Conservation (phyloP, 2,329 filamentous ascomycete genomes). For the Venturia nashicola region DNA sequence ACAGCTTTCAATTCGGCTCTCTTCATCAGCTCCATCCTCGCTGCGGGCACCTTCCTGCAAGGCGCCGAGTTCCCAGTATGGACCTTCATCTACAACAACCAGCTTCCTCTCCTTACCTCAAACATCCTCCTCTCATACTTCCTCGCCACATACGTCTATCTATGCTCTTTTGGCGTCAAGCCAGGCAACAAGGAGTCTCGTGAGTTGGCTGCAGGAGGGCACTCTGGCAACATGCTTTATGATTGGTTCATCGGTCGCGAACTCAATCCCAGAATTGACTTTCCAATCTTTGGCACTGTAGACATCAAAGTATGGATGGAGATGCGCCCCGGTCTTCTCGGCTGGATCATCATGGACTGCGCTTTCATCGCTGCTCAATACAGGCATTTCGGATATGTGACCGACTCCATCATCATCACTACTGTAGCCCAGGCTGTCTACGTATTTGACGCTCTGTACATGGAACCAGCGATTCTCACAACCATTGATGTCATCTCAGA, state of each 20-base stretch:
- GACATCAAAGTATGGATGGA: constrained; percentile 89
- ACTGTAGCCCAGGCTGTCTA: constrained; percentile 70
- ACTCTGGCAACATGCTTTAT: constrained; percentile 75
- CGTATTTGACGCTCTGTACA: constrained; percentile 71
- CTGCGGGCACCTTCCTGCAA: constrained; percentile 61
- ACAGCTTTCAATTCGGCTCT: constrained; percentile 65
- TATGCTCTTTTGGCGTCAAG: constrained; percentile 70
- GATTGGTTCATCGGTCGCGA: constrained; percentile 97
- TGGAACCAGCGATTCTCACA: constrained; percentile 79
- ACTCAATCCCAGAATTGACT: constrained; percentile 71
- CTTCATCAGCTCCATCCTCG: constrained; percentile 57
- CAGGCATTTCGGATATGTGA: constrained; percentile 67
- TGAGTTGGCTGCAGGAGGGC: constrained; percentile 70
- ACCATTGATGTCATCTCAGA: constrained; percentile 92
- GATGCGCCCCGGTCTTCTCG: constrained; percentile 80
- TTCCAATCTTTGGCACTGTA: constrained; percentile 71
- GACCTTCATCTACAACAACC: constrained; percentile 89
- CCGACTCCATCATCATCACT: constrained; percentile 74
- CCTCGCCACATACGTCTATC: constrained; percentile 68
- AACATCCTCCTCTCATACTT: constrained; percentile 66
- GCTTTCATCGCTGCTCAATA: constrained; percentile 83
- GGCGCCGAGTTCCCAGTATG: constrained; percentile 78
- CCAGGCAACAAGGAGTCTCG: constrained; percentile 55
- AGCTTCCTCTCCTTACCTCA: constrained; percentile 70
- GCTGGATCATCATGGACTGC: constrained; percentile 77